Conservation (phyloP, 2,329 filamentous ascomycete genomes). For the Leptographium radiaticola region DNA sequence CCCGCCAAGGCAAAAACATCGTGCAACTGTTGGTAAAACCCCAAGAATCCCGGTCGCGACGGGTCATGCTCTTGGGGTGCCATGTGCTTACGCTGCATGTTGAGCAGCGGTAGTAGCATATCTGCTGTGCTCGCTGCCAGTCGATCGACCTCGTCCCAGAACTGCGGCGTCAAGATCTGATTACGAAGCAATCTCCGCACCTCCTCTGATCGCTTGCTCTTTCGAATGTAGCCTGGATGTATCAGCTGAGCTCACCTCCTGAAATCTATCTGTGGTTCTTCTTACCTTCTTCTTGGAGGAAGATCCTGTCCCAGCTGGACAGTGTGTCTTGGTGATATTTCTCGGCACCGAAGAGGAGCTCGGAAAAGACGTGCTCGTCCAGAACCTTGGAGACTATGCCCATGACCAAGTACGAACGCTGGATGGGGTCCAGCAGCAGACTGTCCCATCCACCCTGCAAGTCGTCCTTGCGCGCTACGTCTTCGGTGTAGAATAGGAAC, state of each 20-base stretch:
- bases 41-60: constrained; percentile 9
- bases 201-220: constrained; percentile 17
- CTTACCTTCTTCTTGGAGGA: constrained; percentile 21
- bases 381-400: constrained; percentile 25
- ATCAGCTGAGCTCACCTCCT: background rate
- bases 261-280: background rate
- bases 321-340: constrained; percentile 16
- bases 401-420: constrained; percentile 21
- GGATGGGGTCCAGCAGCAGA: constrained; percentile 16
- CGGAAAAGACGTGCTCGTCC: constrained; percentile 24
- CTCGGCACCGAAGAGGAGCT: constrained; percentile 26
- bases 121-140: constrained; percentile 19
- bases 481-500: constrained; percentile 21
- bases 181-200: constrained; percentile 16
- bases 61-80: background rate
- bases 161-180: constrained; percentile 16
- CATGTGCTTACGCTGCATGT: constrained; percentile 13
- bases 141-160: constrained; percentile 25
- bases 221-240: constrained; percentile 22
- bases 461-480: constrained; percentile 23
- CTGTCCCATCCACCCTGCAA: constrained; percentile 20
- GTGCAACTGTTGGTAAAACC: constrained; percentile 20
- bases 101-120: constrained; percentile 24
- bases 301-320: constrained; percentile 17
- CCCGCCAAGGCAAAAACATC: constrained; percentile 19